These are phyloP conservation scores for Leucosporidium creatinivorum DNA, from an alignment of 768 basidiomycete genomes.

Conservation along the genomic window DNA sequence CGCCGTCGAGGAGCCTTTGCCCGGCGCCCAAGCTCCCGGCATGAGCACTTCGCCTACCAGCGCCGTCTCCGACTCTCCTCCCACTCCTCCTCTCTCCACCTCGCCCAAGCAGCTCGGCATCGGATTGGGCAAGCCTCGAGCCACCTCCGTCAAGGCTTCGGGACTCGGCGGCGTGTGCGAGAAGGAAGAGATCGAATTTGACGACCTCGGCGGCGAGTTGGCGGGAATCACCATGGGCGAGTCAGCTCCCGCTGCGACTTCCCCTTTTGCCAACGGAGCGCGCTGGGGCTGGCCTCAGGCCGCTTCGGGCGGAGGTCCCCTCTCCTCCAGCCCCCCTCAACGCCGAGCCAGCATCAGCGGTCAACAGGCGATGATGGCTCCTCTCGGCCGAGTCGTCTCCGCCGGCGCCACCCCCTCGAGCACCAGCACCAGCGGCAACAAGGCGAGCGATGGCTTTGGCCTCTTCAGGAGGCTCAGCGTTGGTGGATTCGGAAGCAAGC, in stretches of 20 bases:
- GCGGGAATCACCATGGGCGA: neutral
- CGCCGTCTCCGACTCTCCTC: neutral
- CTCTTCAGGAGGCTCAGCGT: slow-evolving; percentile 23
- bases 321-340: neutral
- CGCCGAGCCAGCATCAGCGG: neutral
- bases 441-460: slow-evolving; percentile 8
- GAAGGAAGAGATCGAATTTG: slow-evolving; percentile 17
- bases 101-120: neutral
- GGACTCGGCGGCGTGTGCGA: slow-evolving; percentile 27
- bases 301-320: slow-evolving; percentile 2
- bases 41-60: slow-evolving; percentile 15
- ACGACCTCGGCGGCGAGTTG: neutral
- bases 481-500: slow-evolving; percentile 15
- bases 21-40: neutral
- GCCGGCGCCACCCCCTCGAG: slow-evolving; percentile 24
- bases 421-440: slow-evolving; percentile 13
- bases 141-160: neutral
- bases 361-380: slow-evolving; percentile 15
- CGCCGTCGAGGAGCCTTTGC: neutral
- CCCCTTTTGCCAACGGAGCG: slow-evolving; percentile 19
- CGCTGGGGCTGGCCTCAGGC: slow-evolving; percentile 26
- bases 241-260: neutral
- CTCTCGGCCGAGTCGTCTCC: slow-evolving; percentile 22
- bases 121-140: neutral
- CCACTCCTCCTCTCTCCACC: neutral